Conservation (phyloP, 805 yeast species). For the Schwanniomyces yamadae region DNA sequence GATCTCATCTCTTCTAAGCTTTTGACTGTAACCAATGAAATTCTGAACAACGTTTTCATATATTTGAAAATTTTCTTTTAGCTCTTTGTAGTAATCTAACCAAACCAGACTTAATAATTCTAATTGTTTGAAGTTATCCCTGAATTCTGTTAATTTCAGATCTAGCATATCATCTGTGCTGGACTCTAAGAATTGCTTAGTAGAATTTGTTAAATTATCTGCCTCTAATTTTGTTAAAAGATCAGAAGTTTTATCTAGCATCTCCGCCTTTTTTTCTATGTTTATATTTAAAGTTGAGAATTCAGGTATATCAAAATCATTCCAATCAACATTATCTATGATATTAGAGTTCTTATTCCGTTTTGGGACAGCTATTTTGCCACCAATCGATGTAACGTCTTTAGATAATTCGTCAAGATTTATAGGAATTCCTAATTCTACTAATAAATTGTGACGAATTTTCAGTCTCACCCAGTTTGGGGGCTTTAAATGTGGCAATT, state of each 20-base stretch:
- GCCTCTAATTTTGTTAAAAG: conserved; percentile 31
- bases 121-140: conserved; percentile 24
- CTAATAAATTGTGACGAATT: conserved; percentile 60
- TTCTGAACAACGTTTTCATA: conserved; percentile 89
- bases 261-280: conserved; percentile 22
- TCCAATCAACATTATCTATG: conserved; percentile 36
- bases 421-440: conserved; percentile 70
- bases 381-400: background rate
- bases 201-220: conserved; percentile 33
- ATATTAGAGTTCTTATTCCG: background rate
- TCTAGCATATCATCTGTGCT: conserved; percentile 23
- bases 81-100: conserved; percentile 48
- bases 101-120: conserved; percentile 43
- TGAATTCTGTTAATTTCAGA: conserved; percentile 28
- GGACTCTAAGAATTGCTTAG: conserved; percentile 23
- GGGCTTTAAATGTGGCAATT: conserved; percentile 50
- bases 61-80: conserved; percentile 65
- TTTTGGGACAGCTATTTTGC: too few relatives aligned
- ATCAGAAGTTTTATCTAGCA: conserved; percentile 25
- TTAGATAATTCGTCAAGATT: conserved; percentile 54
- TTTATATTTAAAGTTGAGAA: conserved; percentile 30
- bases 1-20: conserved; percentile 55
- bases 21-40: conserved; percentile 86
- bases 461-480: conserved; percentile 70
- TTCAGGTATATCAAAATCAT: conserved; percentile 34